A percentile compares a stretch with the other conserved stretches of the same genome.
phyloP scores from a whole-genome alignment of 352 stramenopile species.

The Bremia lactucae region DNA sequence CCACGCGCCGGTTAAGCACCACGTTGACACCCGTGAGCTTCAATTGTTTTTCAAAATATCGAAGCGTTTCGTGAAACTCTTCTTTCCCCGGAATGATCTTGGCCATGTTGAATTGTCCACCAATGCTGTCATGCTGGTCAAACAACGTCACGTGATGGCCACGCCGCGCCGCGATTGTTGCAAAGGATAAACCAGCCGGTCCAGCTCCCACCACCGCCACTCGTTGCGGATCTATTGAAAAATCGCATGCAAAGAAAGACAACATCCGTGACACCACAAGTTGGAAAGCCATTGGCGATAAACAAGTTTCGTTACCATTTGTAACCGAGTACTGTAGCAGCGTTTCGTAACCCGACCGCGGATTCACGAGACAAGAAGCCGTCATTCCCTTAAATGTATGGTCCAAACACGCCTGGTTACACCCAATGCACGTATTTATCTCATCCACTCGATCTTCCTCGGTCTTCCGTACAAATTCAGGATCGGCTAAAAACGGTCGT shows the following conservation, averaged over 20 bases:
- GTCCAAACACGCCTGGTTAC: constrained; percentile 94
- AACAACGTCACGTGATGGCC: constrained; percentile 92
- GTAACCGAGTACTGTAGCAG: constrained; percentile 74
- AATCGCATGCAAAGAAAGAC: no score
- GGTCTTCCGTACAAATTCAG: constrained; percentile 90
- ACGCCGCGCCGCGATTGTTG: constrained; percentile 76
- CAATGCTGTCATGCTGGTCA: constrained; percentile 80
- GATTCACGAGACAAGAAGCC: constrained; percentile 94
- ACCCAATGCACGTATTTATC: constrained; percentile 98
- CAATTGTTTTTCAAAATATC: constrained; percentile 90
- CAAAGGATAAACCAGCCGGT: constrained; percentile 89
- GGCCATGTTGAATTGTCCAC: constrained; percentile 96
- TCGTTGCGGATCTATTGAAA: constrained; percentile 27
- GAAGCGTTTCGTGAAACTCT: constrained; percentile 96
- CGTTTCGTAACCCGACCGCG: constrained; percentile 90
- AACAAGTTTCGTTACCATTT: constrained; percentile 11
- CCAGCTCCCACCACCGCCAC: constrained; percentile 90
- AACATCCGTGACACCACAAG: no score
- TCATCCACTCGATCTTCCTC: constrained; percentile 80
- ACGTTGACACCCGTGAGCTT: constrained; percentile 81
- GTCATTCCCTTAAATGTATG: constrained; percentile 94
- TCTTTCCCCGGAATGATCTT: constrained; percentile 95
- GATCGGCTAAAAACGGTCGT: constrained; percentile 92
- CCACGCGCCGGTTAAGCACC: constrained; percentile 46
- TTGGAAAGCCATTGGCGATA: not conserved